A percentile compares a stretch with the other conserved stretches of the same genome.
Evolutionary conservation across 441 rosid species (phyloP).

Genomic region (Erodium trifolium): DNA sequence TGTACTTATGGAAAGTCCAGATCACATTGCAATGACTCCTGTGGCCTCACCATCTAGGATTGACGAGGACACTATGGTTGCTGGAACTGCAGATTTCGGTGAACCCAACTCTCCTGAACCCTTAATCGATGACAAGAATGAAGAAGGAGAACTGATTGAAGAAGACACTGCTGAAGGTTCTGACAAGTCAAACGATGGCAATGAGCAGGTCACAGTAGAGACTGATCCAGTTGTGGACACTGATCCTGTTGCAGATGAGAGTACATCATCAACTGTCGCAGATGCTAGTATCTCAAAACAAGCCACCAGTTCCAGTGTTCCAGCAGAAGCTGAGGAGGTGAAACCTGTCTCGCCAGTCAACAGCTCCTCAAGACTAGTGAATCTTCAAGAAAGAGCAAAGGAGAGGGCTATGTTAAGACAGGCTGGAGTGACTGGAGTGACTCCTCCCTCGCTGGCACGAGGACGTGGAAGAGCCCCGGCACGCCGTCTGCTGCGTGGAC

Average conservation of each 20-base stretch:
- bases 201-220: constrained; percentile 36
- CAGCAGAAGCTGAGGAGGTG: constrained; percentile 42
- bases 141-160: constrained; percentile 53
- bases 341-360: constrained; percentile 38
- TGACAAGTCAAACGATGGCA: constrained; percentile 45
- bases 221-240: constrained; percentile 20
- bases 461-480: constrained; percentile 39
- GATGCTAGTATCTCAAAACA: constrained; percentile 31
- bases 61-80: constrained; percentile 39
- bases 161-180: constrained; percentile 47
- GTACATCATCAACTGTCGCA: constrained; percentile 19
- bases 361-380: constrained; percentile 41
- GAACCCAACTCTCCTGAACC: constrained; percentile 43
- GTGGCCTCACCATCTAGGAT: constrained; percentile 56
- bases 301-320: constrained; percentile 27
- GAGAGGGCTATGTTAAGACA: constrained; percentile 47
- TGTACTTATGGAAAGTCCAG: constrained; percentile 39
- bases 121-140: constrained; percentile 47
- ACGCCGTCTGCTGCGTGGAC: constrained; percentile 50
- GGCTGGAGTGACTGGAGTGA: constrained; percentile 25
- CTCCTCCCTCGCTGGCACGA: constrained; percentile 26
- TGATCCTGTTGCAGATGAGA: constrained; percentile 5
- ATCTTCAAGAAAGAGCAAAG: constrained; percentile 48
- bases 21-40: constrained; percentile 40
- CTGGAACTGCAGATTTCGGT: constrained; percentile 31